Evolutionary conservation across 257 asterid genomes (phyloP).

Genomic region (Salvia rosmarinus): DNA sequence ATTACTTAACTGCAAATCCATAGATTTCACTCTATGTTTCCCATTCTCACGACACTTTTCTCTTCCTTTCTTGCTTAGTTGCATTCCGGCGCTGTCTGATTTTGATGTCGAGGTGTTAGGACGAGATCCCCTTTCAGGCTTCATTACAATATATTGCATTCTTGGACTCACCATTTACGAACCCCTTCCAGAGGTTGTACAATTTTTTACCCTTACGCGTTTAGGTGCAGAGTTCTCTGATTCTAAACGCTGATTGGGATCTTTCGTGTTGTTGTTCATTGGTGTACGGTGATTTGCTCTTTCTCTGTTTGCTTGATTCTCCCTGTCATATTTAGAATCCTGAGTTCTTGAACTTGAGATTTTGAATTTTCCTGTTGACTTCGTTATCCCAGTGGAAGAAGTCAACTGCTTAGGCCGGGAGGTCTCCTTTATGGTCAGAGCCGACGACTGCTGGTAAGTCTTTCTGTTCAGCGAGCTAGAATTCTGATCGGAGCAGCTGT

Average conservation of each 20-base stretch:
- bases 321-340: constrained; percentile 36
- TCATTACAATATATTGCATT: constrained; percentile 42
- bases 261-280: too few relatives aligned
- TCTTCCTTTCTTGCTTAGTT: constrained; percentile 37
- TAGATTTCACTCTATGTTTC: constrained; percentile 39
- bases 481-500: constrained; percentile 32
- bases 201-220: constrained; percentile 41
- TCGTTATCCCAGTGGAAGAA: constrained; percentile 43
- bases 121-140: constrained; percentile 39
- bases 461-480: constrained; percentile 26
- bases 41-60: constrained; percentile 43
- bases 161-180: constrained; percentile 51
- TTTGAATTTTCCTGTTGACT: constrained; percentile 39
- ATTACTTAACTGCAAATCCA: constrained; percentile 40
- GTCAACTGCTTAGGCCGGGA: constrained; percentile 42
- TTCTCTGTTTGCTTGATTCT: constrained; percentile 33
- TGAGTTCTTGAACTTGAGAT: constrained; percentile 36
- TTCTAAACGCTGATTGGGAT: too few relatives aligned
- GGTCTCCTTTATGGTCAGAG: constrained; percentile 35
- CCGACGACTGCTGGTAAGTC: constrained; percentile 28
- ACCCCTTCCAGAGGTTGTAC: constrained; percentile 42
- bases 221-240: constrained; percentile 41
- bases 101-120: constrained; percentile 41
- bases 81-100: constrained; percentile 40
- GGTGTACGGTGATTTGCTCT: too few relatives aligned